These are phyloP conservation scores for Quercus lobata DNA, from an alignment of 331 rosid genomes.

Conservation along the genomic window DNA sequence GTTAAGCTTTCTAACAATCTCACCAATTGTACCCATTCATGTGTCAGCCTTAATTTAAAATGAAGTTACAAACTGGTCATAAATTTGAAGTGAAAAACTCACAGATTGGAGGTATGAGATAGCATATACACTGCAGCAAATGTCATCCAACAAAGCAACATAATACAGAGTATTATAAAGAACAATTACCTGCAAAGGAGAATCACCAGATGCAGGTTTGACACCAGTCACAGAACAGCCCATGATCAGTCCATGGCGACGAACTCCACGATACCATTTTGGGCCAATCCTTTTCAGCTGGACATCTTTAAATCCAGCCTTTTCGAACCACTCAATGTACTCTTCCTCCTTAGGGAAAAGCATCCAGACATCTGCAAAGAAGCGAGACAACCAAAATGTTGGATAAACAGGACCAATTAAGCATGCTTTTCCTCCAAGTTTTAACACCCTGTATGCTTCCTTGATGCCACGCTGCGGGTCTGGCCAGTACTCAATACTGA, in stretches of 20 bases:
- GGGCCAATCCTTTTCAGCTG: constrained; percentile 94
- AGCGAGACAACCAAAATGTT: constrained; percentile 84
- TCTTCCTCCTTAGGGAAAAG: constrained; percentile 97
- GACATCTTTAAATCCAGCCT: constrained; percentile 84
- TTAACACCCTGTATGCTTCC: constrained; percentile 92
- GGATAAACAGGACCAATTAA: constrained; percentile 91
- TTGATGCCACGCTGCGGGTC: constrained; percentile 94
- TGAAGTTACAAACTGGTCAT: neutral
- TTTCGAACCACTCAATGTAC: constrained; percentile 84
- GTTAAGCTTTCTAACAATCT: neutral
- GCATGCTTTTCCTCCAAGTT: constrained; percentile 86
- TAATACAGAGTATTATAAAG: constrained; percentile 1
- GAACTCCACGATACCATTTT: constrained; percentile 93
- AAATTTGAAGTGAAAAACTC: neutral
- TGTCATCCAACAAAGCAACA: neutral
- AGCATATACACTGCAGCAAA: neutral
- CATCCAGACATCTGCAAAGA: constrained; percentile 98
- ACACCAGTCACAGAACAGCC: constrained; percentile 94
- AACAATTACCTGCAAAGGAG: constrained; percentile 74
- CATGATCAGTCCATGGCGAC: constrained; percentile 92
- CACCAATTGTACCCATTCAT: neutral
- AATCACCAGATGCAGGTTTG: constrained; percentile 90
- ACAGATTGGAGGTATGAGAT: neutral
- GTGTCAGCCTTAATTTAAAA: neutral
- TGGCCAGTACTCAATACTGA: constrained; percentile 94